Conservation (phyloP, 2,329 filamentous ascomycete genomes). For the Pseudodiploospora longispora region DNA sequence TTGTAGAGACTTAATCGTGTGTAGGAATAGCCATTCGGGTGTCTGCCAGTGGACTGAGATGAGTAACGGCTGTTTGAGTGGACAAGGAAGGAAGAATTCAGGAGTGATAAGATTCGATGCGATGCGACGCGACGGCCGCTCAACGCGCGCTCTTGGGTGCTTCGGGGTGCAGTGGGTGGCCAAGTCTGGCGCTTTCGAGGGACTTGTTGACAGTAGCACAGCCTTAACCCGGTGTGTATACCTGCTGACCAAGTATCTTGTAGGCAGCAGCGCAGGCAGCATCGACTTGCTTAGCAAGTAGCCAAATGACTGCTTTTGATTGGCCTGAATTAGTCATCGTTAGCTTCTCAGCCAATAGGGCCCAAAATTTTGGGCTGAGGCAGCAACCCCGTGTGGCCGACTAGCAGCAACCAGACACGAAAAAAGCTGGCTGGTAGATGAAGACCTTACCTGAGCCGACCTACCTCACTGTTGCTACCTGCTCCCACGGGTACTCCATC, state of each 20-base stretch:
- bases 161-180: constrained; percentile 4
- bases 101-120: not conserved
- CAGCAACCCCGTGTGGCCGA: constrained; percentile 19
- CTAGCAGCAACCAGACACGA: constrained; percentile 13
- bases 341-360: constrained; percentile 19
- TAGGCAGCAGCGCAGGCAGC: constrained; percentile 21
- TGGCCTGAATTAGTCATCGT: constrained; percentile 21
- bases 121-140: constrained; percentile 19
- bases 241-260: constrained; percentile 17
- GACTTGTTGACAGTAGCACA: too few relatives aligned
- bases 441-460: constrained; percentile 17
- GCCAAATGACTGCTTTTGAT: constrained; percentile 13
- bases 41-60: too few relatives aligned
- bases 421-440: constrained; percentile 22
- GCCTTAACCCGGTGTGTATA: constrained; percentile 6
- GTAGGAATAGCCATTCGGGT: too few relatives aligned
- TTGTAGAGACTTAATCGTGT: too few relatives aligned
- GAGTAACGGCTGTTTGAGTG: not conserved
- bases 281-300: constrained; percentile 19
- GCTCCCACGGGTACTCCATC: constrained; percentile 11
- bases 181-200: too few relatives aligned
- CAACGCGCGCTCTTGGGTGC: constrained; percentile 17
- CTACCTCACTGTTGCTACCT: constrained; percentile 13
- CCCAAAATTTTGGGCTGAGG: constrained; percentile 26
- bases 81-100: not conserved